These are phyloP conservation scores for Pachyrhizus erosus DNA, from an alignment of 306 rosid genomes.

Conservation along the genomic window DNA sequence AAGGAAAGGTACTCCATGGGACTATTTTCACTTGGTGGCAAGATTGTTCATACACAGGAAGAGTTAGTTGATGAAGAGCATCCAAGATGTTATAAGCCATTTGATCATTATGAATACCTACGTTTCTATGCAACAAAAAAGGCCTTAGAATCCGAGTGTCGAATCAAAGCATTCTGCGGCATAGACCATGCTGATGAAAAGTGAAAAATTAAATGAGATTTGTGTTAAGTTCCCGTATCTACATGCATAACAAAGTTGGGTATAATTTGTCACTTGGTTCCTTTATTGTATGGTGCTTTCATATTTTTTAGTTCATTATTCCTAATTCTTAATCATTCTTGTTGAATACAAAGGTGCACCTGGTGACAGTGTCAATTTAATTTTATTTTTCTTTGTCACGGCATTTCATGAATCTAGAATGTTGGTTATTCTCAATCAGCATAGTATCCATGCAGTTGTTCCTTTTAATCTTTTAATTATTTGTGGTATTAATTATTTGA, in stretches of 20 bases:
- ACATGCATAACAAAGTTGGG: background rate
- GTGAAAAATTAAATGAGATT: background rate
- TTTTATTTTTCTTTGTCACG: background rate
- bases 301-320: background rate
- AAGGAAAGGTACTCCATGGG: constrained; percentile 47
- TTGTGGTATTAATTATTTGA: too few species aligned
- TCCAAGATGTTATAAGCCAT: constrained; percentile 40
- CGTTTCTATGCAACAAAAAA: constrained; percentile 10
- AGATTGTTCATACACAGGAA: constrained; percentile 32
- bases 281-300: background rate
- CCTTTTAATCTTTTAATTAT: too few species aligned
- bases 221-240: background rate
- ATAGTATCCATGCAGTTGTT: too few species aligned
- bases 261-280: background rate
- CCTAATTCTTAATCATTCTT: background rate
- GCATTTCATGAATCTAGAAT: background rate
- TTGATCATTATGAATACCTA: constrained; percentile 45
- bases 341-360: background rate
- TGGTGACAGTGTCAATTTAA: background rate
- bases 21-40: constrained; percentile 37
- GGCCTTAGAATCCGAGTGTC: constrained; percentile 30
- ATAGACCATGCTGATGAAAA: constrained; percentile 10
- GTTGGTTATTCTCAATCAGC: too few species aligned
- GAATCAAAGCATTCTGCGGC: constrained; percentile 47
- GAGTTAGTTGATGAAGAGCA: constrained; percentile 50